Percentiles rank a stretch among this genome's conserved stretches.
phyloP scores from a whole-genome alignment of 306 rosid genomes.

The Crotalaria pallida region DNA sequence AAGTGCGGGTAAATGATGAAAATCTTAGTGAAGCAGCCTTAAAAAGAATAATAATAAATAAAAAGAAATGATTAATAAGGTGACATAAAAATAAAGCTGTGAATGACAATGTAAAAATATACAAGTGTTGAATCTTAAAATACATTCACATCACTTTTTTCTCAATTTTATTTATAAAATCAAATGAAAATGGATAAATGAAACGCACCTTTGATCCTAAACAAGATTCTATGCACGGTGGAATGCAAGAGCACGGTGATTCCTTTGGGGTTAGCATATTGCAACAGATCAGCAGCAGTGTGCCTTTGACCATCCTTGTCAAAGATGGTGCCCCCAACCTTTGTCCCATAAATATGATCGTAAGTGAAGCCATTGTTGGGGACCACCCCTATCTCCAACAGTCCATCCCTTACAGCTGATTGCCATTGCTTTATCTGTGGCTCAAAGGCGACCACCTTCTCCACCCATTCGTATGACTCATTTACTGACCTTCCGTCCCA shows the following conservation, averaged over 20 bases:
- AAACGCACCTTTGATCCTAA: constrained; percentile 32
- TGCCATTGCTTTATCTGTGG: constrained; percentile 59
- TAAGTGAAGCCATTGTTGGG: constrained; percentile 78
- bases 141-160: not conserved
- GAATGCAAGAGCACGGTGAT: constrained; percentile 55
- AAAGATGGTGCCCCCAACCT: constrained; percentile 77
- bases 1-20: too few species aligned
- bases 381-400: constrained; percentile 39
- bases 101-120: not conserved
- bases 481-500: constrained; percentile 63
- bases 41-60: too few species aligned
- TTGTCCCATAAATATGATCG: constrained; percentile 70
- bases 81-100: too few species aligned
- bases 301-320: constrained; percentile 51
- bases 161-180: not conserved
- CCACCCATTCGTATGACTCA: constrained; percentile 75
- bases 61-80: too few species aligned
- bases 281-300: constrained; percentile 64
- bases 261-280: constrained; percentile 48
- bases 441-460: constrained; percentile 54
- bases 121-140: not conserved
- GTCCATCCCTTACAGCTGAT: constrained; percentile 56
- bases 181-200: not conserved
- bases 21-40: too few species aligned
- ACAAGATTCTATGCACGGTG: constrained; percentile 48